Evolutionary conservation across 306 rosid genomes (phyloP), one percentile per base, ranked within the genome.

Genomic region (Gastrolobium villosum): DNA sequence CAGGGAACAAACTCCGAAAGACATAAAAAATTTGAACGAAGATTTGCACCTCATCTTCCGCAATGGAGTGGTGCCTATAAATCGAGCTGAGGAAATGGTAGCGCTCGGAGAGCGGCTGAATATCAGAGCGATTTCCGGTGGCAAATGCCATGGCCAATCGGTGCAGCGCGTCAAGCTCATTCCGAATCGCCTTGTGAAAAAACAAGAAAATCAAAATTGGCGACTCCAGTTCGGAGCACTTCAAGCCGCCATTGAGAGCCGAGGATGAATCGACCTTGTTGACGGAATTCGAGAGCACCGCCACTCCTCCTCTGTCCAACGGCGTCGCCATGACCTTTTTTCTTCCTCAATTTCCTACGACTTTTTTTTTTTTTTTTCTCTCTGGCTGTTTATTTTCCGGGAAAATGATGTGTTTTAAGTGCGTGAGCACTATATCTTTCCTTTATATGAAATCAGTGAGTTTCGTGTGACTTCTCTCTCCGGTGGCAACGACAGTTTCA

Each of bases 41-140:
- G 85, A 81, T 83, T 57, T 43, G 72, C 41, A 95, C 99, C 99
- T 96, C 98, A 79, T 96, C 99, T 88, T 96, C 99, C 32, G 98
- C 99, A 96, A 88, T 90, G 93, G 90, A 88, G 86, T 96, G 98
- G 82, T 93, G 93, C 83, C 88, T 89, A 79, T 93, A 96, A 74
- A 96, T 90, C 72, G 96, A 91, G 79, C 92, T 89, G 65, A 96
- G 80, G 74, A 96, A 96, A 96, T 78, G 94, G 67, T 93, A 96
- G 48, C 88, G 91, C 37, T 91, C 91, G 35, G 79, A 85, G 54
- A 96, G 83, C 4, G 99, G 92, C 49, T 65, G 80, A 60, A 96
- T 88, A 66, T 96, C 96, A 3, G 94, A 79, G 75, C 86, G 75
- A 52, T 79, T 86, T 0, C 94, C 98, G 26, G 93, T 91, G 48